Conservation (phyloP, 768 basidiomycete species). For the Vararia minispora region DNA sequence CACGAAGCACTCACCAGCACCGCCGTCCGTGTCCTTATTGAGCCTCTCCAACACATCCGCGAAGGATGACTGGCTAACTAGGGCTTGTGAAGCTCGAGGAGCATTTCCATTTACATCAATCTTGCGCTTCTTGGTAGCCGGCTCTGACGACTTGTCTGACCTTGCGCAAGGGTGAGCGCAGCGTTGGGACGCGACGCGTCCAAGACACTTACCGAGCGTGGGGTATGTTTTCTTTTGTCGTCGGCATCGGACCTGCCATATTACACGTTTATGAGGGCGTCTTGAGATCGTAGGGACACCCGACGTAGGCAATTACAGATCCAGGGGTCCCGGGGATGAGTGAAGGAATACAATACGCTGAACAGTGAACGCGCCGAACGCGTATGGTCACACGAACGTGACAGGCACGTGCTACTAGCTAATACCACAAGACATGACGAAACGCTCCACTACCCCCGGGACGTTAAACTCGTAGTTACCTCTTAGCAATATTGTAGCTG, state of each 20-base stretch:
- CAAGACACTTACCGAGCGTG: not conserved
- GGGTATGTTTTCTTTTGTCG: conserved; percentile 1
- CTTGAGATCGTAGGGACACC: no score
- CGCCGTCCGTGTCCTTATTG: conserved; percentile 21
- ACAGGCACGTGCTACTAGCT: no score
- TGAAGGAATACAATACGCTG: no score
- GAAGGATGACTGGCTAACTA: conserved; percentile 22
- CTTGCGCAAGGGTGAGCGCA: not conserved
- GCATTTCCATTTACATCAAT: conserved; percentile 13
- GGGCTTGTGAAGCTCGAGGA: conserved; percentile 13
- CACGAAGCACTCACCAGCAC: conserved; percentile 3
- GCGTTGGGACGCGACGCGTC: not conserved
- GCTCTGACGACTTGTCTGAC: conserved; percentile 11
- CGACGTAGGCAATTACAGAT: no score
- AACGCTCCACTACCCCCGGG: no score
- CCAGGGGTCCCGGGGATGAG: no score
- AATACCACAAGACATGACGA: no score
- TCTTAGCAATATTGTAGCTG: no score
- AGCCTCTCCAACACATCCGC: conserved; percentile 28
- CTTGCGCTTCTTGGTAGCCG: conserved; percentile 24
- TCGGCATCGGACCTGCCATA: not conserved
- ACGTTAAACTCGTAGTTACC: no score
- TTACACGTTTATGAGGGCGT: no score
- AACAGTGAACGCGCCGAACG: no score
- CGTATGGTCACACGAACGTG: no score